phyloP scores from a whole-genome alignment of 108 stramenopile species.

The Aurantiochytrium sp. region DNA sequence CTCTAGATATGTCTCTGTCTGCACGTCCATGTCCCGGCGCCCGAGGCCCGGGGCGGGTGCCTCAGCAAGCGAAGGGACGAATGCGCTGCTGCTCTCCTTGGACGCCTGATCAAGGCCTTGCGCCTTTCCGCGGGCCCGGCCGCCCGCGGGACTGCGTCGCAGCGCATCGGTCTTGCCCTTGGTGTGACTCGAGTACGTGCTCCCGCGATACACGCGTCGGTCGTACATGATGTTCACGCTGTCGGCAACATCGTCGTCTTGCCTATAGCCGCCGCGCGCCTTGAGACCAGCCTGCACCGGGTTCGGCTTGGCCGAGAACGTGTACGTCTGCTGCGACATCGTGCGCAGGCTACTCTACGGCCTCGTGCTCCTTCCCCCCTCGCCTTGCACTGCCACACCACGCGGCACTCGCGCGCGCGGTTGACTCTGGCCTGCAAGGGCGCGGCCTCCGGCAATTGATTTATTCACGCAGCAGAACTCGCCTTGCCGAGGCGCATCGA shows the following conservation, averaged over 20 bases:
- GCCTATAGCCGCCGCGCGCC: constrained; percentile 1
- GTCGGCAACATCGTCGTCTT: background rate
- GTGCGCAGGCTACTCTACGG: too few relatives aligned
- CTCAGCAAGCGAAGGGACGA: background rate
- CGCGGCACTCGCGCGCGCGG: too few relatives aligned
- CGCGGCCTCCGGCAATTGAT: too few relatives aligned
- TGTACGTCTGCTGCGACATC: constrained; percentile 28
- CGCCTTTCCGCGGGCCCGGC: background rate
- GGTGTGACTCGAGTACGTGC: constrained; percentile 55
- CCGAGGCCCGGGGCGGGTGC: constrained; percentile 55
- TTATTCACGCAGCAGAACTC: too few relatives aligned
- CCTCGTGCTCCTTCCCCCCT: too few relatives aligned
- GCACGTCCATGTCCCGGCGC: constrained; percentile 54
- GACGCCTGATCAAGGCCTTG: constrained; percentile 32
- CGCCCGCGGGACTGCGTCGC: background rate
- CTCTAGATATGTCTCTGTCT: constrained; percentile 63
- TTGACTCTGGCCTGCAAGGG: too few relatives aligned
- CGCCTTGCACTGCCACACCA: too few relatives aligned
- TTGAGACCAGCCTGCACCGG: background rate
- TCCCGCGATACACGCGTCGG: constrained; percentile 59
- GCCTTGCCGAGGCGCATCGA: too few relatives aligned
- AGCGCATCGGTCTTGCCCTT: background rate
- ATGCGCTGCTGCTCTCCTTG: background rate
- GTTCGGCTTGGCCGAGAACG: background rate
- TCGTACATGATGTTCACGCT: constrained; percentile 45